Percentiles rank a stretch among this genome's conserved stretches.
Conservation (phyloP, 1,284 basidiomycete species). For the Clitocybe nebularis region DNA sequence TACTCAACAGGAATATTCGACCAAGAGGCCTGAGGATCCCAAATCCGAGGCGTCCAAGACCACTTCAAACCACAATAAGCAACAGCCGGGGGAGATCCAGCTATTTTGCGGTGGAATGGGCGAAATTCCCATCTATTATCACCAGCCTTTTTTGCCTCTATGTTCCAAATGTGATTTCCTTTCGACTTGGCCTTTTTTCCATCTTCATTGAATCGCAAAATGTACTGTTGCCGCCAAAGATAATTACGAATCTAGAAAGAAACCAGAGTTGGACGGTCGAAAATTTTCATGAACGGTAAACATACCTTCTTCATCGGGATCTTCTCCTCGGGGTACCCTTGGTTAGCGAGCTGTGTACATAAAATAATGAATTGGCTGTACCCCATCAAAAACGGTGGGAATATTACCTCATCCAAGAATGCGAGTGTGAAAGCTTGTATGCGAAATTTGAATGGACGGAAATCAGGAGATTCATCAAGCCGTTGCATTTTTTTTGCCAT, state of each 20-base stretch:
- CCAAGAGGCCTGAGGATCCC: slow-evolving; percentile 92
- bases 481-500: slow-evolving; percentile 99
- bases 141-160: slow-evolving; percentile 83
- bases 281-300: slow-evolving; percentile 5
- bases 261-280: slow-evolving; percentile 13
- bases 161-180: slow-evolving; percentile 99
- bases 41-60: slow-evolving; percentile 92
- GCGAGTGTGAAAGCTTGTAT: slow-evolving; percentile 98
- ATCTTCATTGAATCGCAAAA: slow-evolving; percentile 98
- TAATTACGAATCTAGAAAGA: slow-evolving; percentile 87
- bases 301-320: slow-evolving; percentile 85
- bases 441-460: slow-evolving; percentile 98
- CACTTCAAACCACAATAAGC: slow-evolving; percentile 85
- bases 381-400: slow-evolving; percentile 16
- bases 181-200: slow-evolving; percentile 99
- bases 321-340: slow-evolving; percentile 82
- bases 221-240: slow-evolving; percentile 91
- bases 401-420: slow-evolving; percentile 89
- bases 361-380: slow-evolving; percentile 9
- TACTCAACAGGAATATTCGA: slow-evolving; percentile 78
- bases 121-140: slow-evolving; percentile 89
- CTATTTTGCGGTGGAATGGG: slow-evolving; percentile 85
- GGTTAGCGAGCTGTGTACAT: slow-evolving; percentile 57
- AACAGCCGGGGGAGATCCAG: slow-evolving; percentile 75
- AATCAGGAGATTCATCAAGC: slow-evolving; percentile 93